Conservation (phyloP, 805 yeast genomes). For the Zygosaccharomyces bailii region DNA sequence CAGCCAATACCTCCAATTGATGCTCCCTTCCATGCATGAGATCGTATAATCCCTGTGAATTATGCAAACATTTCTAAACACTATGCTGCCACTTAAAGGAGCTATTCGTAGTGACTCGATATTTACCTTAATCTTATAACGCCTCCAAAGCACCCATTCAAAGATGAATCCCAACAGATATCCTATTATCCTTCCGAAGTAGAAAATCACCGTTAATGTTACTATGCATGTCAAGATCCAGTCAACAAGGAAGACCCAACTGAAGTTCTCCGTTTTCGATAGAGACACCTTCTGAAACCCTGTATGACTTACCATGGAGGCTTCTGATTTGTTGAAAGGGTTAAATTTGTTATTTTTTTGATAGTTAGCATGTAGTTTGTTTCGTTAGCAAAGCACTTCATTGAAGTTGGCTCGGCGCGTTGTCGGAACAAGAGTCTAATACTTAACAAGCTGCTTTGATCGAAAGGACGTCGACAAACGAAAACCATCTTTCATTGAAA, state of each 20-base stretch:
- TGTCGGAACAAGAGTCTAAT: not conserved
- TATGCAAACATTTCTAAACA: conserved; percentile 70
- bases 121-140: conserved; percentile 53
- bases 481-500: not conserved
- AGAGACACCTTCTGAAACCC: conserved; percentile 35
- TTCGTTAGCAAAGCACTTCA: conserved; percentile 2
- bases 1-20: conserved; percentile 94
- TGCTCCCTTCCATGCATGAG: conserved; percentile 62
- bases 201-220: conserved; percentile 63
- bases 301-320: conserved; percentile 27
- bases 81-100: conserved; percentile 75
- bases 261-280: conserved; percentile 34
- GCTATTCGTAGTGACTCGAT: conserved; percentile 75
- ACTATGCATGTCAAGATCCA: conserved; percentile 71
- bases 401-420: not conserved
- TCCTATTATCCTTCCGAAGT: conserved; percentile 71
- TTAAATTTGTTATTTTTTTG: too few species aligned
- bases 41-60: conserved; percentile 72
- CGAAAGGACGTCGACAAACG: not conserved
- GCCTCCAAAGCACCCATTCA: conserved; percentile 60
- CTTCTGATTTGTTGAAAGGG: not conserved
- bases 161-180: conserved; percentile 49
- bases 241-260: conserved; percentile 79
- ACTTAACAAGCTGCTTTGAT: not conserved
- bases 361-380: not conserved